phyloP scores from a whole-genome alignment of 2,329 filamentous ascomycete genomes.

The Botryotinia globosa region DNA sequence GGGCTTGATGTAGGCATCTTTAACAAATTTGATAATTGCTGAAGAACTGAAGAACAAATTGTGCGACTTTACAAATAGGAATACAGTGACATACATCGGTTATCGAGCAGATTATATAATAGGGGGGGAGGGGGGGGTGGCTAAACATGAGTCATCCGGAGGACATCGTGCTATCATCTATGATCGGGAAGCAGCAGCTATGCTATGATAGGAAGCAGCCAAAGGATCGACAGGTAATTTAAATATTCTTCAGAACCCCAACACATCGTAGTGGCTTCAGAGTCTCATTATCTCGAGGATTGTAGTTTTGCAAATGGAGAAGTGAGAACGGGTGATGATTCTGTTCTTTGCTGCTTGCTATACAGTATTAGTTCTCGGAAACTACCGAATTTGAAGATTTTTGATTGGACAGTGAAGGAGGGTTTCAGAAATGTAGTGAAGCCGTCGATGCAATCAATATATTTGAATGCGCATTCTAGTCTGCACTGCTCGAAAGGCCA shows the following conservation, averaged over 20 bases:
- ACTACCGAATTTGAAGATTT: background rate
- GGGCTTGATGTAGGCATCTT: slow-evolving; percentile 20
- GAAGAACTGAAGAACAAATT: background rate
- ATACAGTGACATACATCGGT: background rate
- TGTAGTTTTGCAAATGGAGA: background rate
- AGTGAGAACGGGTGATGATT: background rate
- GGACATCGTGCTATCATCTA: background rate
- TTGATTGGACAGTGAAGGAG: background rate
- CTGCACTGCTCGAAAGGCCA: background rate
- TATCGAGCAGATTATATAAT: background rate
- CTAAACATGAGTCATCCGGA: background rate
- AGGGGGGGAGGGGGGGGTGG: background rate
- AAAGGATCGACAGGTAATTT: background rate
- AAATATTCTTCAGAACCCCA: background rate
- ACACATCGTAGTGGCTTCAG: background rate
- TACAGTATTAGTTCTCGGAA: background rate
- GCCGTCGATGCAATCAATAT: slow-evolving; percentile 5
- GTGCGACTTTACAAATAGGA: background rate
- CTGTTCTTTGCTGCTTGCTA: background rate
- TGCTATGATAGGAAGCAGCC: background rate
- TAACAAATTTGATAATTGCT: background rate
- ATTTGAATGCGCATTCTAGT: background rate
- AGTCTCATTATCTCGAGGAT: background rate
- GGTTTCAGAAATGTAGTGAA: background rate
- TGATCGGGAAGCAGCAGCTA: too few species aligned